Evolutionary conservation across 2,329 filamentous ascomycete genomes (phyloP).

Genomic region (Ilyonectria mors-panacis): DNA sequence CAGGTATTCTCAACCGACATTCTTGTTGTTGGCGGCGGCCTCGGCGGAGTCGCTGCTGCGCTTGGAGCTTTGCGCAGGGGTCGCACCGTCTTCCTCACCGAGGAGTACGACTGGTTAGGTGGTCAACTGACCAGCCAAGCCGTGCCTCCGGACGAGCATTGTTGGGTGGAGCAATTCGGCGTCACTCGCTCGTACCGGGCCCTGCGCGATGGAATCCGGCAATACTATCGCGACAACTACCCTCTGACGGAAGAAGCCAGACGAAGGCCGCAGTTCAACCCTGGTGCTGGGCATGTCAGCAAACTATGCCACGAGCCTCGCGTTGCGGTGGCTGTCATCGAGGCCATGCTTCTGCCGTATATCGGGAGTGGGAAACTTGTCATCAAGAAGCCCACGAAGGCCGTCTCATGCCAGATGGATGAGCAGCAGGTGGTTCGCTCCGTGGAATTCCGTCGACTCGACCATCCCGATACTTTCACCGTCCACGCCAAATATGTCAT

Average conservation of each 20-base stretch:
- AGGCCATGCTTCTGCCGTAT: slow-evolving; percentile 46
- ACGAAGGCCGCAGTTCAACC: slow-evolving; percentile 44
- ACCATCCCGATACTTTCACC: background rate
- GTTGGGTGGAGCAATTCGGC: slow-evolving; percentile 50
- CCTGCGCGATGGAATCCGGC: slow-evolving; percentile 43
- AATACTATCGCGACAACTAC: slow-evolving; percentile 47
- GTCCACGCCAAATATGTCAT: slow-evolving; percentile 36
- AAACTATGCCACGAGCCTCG: slow-evolving; percentile 49
- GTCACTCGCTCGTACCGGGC: slow-evolving; percentile 46
- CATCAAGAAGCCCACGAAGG: slow-evolving; percentile 39
- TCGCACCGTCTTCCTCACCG: slow-evolving; percentile 43
- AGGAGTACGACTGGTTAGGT: slow-evolving; percentile 50
- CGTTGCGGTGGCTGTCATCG: slow-evolving; percentile 48
- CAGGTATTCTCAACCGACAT: slow-evolving; percentile 40
- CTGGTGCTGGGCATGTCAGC: slow-evolving; percentile 48
- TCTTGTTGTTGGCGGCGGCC: slow-evolving; percentile 44
- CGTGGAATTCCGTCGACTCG: slow-evolving; percentile 28
- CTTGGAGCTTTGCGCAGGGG: slow-evolving; percentile 46
- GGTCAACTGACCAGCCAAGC: slow-evolving; percentile 49
- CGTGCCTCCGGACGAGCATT: slow-evolving; percentile 49
- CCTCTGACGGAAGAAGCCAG: slow-evolving; percentile 45
- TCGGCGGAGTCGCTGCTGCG: slow-evolving; percentile 48
- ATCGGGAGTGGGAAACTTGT: slow-evolving; percentile 43
- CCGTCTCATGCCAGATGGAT: slow-evolving; percentile 40
- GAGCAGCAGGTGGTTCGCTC: slow-evolving; percentile 21